phyloP scores from a whole-genome alignment of 139 green algal species.

The Bryopsis sp. region DNA sequence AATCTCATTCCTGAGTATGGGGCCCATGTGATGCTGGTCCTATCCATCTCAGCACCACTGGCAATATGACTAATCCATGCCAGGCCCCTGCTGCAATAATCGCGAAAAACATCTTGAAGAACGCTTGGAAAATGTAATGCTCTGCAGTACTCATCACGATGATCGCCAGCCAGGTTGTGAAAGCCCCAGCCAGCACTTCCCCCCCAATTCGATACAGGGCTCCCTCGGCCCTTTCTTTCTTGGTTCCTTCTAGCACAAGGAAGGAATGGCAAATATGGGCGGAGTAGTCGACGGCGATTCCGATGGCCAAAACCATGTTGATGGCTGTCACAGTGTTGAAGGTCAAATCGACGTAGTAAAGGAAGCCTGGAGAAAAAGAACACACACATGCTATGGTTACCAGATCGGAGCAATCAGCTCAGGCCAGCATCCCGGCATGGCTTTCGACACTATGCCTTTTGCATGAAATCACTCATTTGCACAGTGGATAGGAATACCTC shows the following conservation, averaged over 20 bases:
- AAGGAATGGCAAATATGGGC: constrained; percentile 43
- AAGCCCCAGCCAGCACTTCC: constrained; percentile 37
- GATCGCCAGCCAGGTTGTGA: constrained; percentile 40
- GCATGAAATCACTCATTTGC: no score
- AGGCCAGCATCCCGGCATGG: no score
- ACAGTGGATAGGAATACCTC: no score
- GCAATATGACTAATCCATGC: constrained; percentile 16
- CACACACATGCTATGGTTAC: no score
- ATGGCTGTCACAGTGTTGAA: constrained; percentile 43
- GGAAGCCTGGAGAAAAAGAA: constrained; percentile 23
- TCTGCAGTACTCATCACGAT: constrained; percentile 19
- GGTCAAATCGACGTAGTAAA: constrained; percentile 31
- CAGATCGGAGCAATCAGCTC: no score
- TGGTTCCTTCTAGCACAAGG: constrained; percentile 22
- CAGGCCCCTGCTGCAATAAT: constrained; percentile 7
- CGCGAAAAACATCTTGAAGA: constrained; percentile 30
- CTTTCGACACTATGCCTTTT: no score
- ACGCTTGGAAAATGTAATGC: constrained; percentile 40
- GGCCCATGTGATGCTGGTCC: no score
- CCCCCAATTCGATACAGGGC: constrained; percentile 33
- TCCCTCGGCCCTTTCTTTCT: constrained; percentile 22
- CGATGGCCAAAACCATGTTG: constrained; percentile 46
- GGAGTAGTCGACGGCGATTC: constrained; percentile 47
- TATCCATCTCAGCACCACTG: constrained; percentile 1
- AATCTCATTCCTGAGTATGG: no score